Evolutionary conservation across 805 yeast species (phyloP), one percentile per base, ranked within the genome.

Genomic region (Ogataea ganodermae): DNA sequence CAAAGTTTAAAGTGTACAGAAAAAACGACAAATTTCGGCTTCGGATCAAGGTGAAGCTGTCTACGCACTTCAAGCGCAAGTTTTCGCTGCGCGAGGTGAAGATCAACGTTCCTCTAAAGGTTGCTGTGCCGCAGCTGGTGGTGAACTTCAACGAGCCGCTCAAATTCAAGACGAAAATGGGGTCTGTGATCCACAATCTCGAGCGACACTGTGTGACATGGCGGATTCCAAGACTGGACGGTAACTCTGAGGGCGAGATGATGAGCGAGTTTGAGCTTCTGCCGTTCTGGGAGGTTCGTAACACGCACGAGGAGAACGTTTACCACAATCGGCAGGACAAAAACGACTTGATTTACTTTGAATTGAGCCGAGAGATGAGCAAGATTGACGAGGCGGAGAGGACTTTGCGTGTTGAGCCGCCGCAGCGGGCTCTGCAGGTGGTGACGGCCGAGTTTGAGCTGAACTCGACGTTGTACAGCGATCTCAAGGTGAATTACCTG

Each of bases 161-260:
- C 18, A 80, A 81, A 55, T 89, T 81, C 65, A 87, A 84, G 58
- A 74, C 94, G 4, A 83, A 83, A 53, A 55, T 75, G 27, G 97
- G 97, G 0, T 74, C 75, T 31, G 94, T 88, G 1, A 69, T 78
- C 9, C 87, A 83, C 62, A 82, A 83, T 48, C 75, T 94, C 6
- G 92, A 89, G 53, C 74, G 79, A 36, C 79, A 84, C 26, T 80
- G 79, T 45, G 66, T 91, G 2, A 63, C 84, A 1, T 91, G 97
- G 97, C 76, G 76, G 36, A 74, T 90, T 14, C 80, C 78, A 3
- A 72, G 82, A 17, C 66, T 89, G 46, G 80, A 79, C 16, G 96
- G 96, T 2, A 58, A 58, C 39, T 57, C 67, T 30, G 49, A 46
- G 22, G 68, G 64, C 20, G 68, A 65, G 24, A 68, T 69, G 71